Evolutionary conservation across 2,329 filamentous ascomycete species (phyloP), one percentile per base, ranked within the genome.

Genomic region (Claviceps sorghi): DNA sequence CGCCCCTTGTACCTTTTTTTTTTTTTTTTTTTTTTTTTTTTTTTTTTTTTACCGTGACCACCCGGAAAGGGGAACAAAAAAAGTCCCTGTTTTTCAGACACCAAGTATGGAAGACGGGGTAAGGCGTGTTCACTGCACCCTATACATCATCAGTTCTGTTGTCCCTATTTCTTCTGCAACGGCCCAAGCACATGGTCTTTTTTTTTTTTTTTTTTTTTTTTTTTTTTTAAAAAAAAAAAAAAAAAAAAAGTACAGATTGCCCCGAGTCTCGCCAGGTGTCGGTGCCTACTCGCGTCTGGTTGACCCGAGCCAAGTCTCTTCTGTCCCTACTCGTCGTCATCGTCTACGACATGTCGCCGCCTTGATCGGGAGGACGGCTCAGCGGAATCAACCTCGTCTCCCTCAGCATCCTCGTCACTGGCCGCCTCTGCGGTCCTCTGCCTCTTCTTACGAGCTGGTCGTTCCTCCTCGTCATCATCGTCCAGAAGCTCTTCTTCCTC

Each of bases 401-500:
- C 76, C 57, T 80, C 77, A 0, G 72, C 77, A 58, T 79, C 78
- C 21, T 69, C 67, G 19, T 68, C 67, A 32, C 77, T 63, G 30
- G 78, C 72, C 3, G 68, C 68, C 15, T 76, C 73, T 7, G 68
- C 71, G 1, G 72, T 75, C 64, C 71, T 73, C 61, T 75, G 74
- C 48, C 72, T 69, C 67, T 80, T 80, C 47, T 67, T 66, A 9
- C 65, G 64, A 7, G 65, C 62, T n/a, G 60, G 70, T 22, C 72
- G 71, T 10, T 74, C 72, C 0, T 76, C 74, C 10, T 76, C 74
- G 9, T 78, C 74, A 9, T 78, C 76, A 22, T 79, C 75, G n/a
- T 77, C 73, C 40, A 75, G 59, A 3, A 77, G 57, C 50, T 79
- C 77, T 52, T 81, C 79, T 41, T 81, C 79, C 1, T 85, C 82